Evolutionary conservation across 2,329 filamentous ascomycete species (phyloP).

Genomic region (Allantophomopsis cytisporea): DNA sequence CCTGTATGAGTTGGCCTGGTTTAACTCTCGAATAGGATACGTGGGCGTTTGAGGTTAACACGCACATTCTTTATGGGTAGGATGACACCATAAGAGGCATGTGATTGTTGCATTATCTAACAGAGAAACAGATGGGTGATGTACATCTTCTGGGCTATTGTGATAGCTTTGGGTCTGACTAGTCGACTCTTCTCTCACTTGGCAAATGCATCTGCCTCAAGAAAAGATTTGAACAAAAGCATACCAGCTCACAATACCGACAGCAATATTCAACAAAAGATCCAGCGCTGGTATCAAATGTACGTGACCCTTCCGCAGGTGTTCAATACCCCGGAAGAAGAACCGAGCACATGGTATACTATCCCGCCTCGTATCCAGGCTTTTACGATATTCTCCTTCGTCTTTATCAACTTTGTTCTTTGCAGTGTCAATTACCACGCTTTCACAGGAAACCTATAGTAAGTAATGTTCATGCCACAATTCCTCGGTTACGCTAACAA

Average conservation of each 20-base stretch:
- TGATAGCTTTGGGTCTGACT: neutral
- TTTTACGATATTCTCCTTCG: constrained; percentile 23
- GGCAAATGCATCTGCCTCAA: neutral
- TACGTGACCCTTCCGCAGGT: neutral
- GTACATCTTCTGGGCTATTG: neutral
- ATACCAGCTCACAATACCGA: neutral
- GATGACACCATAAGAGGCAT: neutral
- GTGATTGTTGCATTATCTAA: neutral
- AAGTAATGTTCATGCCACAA: neutral
- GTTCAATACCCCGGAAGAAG: neutral
- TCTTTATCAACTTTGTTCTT: constrained; percentile 23
- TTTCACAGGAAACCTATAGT: constrained; percentile 9
- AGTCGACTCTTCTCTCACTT: neutral
- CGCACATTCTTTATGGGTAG: neutral
- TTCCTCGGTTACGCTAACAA: neutral
- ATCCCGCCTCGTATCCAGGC: constrained; percentile 29
- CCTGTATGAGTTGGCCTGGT: neutral
- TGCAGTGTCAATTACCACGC: constrained; percentile 23
- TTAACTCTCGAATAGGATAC: neutral
- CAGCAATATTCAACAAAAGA: neutral
- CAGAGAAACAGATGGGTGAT: neutral
- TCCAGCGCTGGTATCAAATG: neutral
- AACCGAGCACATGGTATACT: constrained; percentile 21
- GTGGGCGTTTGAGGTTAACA: neutral
- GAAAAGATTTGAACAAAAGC: neutral